phyloP scores from a whole-genome alignment of 306 rosid genomes.

The Vicia villosa region DNA sequence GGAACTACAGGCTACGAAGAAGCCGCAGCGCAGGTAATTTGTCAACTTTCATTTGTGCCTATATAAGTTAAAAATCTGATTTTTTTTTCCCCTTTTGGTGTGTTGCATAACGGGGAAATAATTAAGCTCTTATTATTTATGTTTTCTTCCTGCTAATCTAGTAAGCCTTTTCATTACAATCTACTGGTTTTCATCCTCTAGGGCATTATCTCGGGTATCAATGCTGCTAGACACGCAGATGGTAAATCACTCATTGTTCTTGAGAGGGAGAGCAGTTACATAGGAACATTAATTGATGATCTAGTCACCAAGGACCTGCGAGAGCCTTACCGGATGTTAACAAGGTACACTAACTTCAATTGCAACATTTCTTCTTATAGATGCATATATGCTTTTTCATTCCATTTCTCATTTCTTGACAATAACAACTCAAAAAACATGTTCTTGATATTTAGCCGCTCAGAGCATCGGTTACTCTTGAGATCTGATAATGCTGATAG shows the following conservation, averaged over 20 bases:
- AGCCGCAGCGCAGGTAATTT: conserved; percentile 91
- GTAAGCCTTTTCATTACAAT: conserved; percentile 29
- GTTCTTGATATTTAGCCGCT: conserved; percentile 65
- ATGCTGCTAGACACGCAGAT: conserved; percentile 91
- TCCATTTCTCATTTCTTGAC: conserved; percentile 14
- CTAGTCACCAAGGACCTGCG: conserved; percentile 51
- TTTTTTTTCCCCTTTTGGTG: not conserved
- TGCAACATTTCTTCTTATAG: conserved; percentile 16
- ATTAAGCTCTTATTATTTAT: conserved; percentile 24
- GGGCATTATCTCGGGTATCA: conserved; percentile 95
- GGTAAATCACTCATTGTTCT: conserved; percentile 81
- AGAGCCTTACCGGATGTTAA: conserved; percentile 53
- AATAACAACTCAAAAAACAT: not conserved
- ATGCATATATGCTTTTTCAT: conserved; percentile 30
- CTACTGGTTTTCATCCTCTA: conserved; percentile 33
- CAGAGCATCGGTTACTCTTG: conserved; percentile 94
- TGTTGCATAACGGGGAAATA: not conserved
- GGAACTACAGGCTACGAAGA: conserved; percentile 99
- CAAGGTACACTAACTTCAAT: conserved; percentile 38
- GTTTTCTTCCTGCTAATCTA: conserved; percentile 16
- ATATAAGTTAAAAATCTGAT: conserved; percentile 3
- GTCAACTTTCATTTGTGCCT: conserved; percentile 32
- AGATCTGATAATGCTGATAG: conserved; percentile 97
- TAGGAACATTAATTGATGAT: conserved; percentile 85
- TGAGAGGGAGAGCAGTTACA: conserved; percentile 94